These are phyloP conservation scores for Betula pendula DNA, from an alignment of 306 rosid species.

Conservation along the genomic window DNA sequence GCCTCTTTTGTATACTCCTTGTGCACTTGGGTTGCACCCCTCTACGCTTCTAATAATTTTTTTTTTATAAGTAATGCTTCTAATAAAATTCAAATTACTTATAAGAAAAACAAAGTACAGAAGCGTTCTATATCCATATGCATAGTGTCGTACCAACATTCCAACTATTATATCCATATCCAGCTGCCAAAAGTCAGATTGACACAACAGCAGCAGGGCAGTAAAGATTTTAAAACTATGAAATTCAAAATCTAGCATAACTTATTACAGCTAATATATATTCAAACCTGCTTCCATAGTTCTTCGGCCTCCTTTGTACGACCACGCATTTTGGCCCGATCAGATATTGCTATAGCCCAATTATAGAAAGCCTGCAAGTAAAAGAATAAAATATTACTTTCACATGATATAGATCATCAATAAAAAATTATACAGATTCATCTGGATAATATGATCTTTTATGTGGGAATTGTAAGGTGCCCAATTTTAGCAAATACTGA, in stretches of 20 bases:
- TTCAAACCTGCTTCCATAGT: slow-evolving; percentile 91
- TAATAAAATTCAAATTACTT: no score
- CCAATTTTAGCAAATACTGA: slow-evolving; percentile 1
- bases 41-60: no score
- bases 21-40: no score
- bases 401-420: not conserved
- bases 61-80: no score
- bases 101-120: no score
- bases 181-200: not conserved
- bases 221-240: not conserved
- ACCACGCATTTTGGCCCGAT: slow-evolving; percentile 99
- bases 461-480: not conserved
- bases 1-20: no score
- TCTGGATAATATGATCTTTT: not conserved
- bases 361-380: slow-evolving; percentile 82
- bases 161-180: slow-evolving; percentile 18
- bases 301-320: slow-evolving; percentile 99
- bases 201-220: slow-evolving; percentile 13
- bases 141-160: not conserved
- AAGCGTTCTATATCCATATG: not conserved
- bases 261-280: slow-evolving; percentile 26
- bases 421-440: not conserved
- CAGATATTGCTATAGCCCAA: slow-evolving; percentile 99
- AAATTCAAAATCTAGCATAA: slow-evolving; percentile 24
- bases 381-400: not conserved